phyloP scores from a whole-genome alignment of 75 land plant genomes.

The Pseudotsuga menziesii region DNA sequence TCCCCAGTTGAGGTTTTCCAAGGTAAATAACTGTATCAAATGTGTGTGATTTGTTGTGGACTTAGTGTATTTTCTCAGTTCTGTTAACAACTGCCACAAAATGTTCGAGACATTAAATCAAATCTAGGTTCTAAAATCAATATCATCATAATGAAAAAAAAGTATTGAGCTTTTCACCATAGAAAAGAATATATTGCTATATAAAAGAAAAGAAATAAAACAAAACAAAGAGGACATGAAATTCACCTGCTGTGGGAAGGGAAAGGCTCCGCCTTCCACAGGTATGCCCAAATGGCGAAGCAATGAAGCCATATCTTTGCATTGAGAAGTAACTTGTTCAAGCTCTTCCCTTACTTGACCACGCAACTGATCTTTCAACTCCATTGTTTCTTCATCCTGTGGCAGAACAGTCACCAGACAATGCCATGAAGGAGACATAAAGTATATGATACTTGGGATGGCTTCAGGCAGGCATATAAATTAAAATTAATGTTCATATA shows the following conservation, averaged over 20 bases:
- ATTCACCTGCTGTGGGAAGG: slow-evolving; percentile 53
- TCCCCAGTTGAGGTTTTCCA: too few relatives aligned
- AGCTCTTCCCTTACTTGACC: slow-evolving; percentile 58
- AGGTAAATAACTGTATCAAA: too few relatives aligned
- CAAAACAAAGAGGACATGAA: neutral
- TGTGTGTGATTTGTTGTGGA: too few relatives aligned
- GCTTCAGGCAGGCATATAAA: neutral
- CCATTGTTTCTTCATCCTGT: slow-evolving; percentile 74
- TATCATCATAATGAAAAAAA: slow-evolving; percentile 9
- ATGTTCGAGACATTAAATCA: too few relatives aligned
- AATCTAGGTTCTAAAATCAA: too few relatives aligned
- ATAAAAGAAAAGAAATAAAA: neutral
- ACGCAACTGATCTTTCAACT: slow-evolving; percentile 66
- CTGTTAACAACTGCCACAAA: too few relatives aligned
- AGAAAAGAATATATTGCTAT: neutral
- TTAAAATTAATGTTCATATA: neutral
- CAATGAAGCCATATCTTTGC: slow-evolving; percentile 72
- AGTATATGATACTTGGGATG: neutral
- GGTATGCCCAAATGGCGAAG: slow-evolving; percentile 64
- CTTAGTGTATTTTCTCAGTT: too few relatives aligned
- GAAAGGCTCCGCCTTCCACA: slow-evolving; percentile 62
- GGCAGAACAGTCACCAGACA: neutral
- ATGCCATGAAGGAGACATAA: neutral
- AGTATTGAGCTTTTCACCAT: too few relatives aligned
- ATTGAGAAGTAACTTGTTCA: slow-evolving; percentile 41